Evolutionary conservation across 78 protist genomes (phyloP).

Genomic region (Polysphondylium violaceum): DNA sequence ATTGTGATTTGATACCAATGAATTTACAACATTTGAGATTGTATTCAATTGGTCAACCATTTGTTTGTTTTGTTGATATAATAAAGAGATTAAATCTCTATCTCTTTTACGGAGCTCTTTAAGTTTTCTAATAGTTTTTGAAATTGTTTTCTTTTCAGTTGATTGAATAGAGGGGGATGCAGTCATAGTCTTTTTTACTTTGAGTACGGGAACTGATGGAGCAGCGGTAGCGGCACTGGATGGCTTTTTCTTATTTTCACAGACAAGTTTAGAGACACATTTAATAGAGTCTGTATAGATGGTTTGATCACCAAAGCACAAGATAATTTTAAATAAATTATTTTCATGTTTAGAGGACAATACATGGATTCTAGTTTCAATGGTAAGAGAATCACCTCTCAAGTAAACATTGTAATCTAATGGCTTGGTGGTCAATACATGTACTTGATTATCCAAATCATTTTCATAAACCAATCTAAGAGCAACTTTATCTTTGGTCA

Average conservation of each 20-base stretch:
- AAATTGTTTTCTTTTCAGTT: not conserved
- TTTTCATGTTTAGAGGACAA: constrained; percentile 66
- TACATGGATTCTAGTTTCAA: constrained; percentile 45
- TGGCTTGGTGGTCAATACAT: constrained; percentile 18
- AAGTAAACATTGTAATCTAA: constrained; percentile 56
- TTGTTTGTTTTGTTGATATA: constrained; percentile 58
- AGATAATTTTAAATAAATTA: constrained; percentile 16
- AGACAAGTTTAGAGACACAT: constrained; percentile 48
- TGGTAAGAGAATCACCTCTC: constrained; percentile 10
- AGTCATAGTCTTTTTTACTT: not conserved
- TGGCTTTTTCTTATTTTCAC: not conserved
- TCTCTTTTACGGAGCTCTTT: constrained; percentile 41
- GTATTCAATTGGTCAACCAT: constrained; percentile 40
- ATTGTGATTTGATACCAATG: constrained; percentile 3
- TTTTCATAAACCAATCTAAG: constrained; percentile 47
- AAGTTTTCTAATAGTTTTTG: constrained; percentile 24
- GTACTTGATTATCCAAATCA: not conserved
- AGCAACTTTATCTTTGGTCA: constrained; percentile 1
- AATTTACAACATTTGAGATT: constrained; percentile 6
- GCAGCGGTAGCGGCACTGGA: not conserved
- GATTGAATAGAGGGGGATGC: not conserved
- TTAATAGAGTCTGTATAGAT: constrained; percentile 12
- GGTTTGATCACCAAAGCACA: not conserved
- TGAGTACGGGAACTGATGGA: not conserved
- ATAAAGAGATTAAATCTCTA: constrained; percentile 22